Base-by-base conservation (phyloP, 192 early-diverging fungal species). In the Phycomyces nitens region DNA sequence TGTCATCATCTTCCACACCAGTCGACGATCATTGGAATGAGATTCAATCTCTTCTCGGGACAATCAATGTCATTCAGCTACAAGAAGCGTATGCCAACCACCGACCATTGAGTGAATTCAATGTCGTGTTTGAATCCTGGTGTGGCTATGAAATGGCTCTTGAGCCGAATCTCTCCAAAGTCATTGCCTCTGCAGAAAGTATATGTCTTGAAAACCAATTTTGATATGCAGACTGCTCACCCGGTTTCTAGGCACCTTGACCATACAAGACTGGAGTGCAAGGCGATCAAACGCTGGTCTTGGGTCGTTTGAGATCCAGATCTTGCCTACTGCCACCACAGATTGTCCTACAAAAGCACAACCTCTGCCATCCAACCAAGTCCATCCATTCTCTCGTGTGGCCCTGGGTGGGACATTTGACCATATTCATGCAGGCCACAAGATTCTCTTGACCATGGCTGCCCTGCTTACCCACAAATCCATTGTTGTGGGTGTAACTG, bases 401-500 rank as follows among this genome's bases (percentile, higher is more conserved):
- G 88, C 80, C 11, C 65, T 96, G 7, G 97, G 97, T 22, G 97
- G 97, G 15, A 97, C 97, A 18, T 99, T 99, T 81, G 97, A 99
- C 75, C 95, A 97, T 68, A 75, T 99, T 53, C 97, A 99, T 63
- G 75, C 84, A 1, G 97, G 95, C 10, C 97, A 99, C 73, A 94
- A 97, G 80, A 92, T 97, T 38, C 74, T 99, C 14, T 79, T 99
- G 34, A 88, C 92, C 0, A 88, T 88, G 68, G 84, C 91, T 0
- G 89, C 86, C 0, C 84, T 89, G 72, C 75, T 93, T 9, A 72
- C 92, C 5, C 72, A 74, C 10, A 73, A 85, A 54, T 58, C 82
- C 62, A 58, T 92, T 61, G 64, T 89, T 57, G 86, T 91, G 65
- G 86, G 95, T 53, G 77, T 93, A 44, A 84, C 88, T 72, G 89